These are phyloP conservation scores for Tolypocladium cylindrosporum DNA, from an alignment of 2,329 filamentous ascomycete species.

Conservation along the genomic window DNA sequence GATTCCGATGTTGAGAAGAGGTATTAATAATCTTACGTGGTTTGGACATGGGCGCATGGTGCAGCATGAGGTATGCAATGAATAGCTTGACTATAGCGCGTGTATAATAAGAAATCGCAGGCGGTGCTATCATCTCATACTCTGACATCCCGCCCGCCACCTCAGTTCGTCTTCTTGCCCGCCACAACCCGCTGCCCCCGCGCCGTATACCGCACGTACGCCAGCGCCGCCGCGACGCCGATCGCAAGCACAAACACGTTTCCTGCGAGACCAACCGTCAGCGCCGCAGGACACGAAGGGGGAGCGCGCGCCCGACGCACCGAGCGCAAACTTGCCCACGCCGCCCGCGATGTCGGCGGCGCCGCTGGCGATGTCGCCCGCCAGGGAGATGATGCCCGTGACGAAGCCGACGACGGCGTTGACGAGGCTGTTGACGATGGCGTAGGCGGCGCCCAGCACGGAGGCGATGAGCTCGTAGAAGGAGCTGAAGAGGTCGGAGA, in stretches of 20 bases:
- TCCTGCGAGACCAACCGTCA: conserved; percentile 12
- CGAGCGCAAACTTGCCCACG: conserved; percentile 26
- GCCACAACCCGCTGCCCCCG: conserved; percentile 16
- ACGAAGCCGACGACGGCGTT: conserved; percentile 24
- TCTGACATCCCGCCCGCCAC: not conserved
- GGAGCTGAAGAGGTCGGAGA: conserved; percentile 28
- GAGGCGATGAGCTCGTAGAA: conserved; percentile 30
- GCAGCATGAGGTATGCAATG: not conserved
- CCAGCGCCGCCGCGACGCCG: conserved; percentile 20
- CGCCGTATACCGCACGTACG: conserved; percentile 22
- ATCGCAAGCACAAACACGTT: conserved; percentile 24
- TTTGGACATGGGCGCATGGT: no score
- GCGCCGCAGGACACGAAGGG: not conserved
- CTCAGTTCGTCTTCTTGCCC: conserved; percentile 20
- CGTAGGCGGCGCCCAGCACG: conserved; percentile 22
- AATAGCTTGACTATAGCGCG: not conserved
- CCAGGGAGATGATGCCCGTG: conserved; percentile 23
- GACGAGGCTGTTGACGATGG: conserved; percentile 22
- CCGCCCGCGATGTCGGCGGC: conserved; percentile 26
- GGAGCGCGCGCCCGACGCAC: conserved; percentile 10
- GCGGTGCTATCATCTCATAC: not conserved
- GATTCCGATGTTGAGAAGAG: no score
- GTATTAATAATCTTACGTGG: no score
- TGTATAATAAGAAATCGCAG: not conserved
- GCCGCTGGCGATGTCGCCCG: conserved; percentile 23